Base-by-base conservation (phyloP, 1,284 basidiomycete species). In the Takashimella koratensis region DNA sequence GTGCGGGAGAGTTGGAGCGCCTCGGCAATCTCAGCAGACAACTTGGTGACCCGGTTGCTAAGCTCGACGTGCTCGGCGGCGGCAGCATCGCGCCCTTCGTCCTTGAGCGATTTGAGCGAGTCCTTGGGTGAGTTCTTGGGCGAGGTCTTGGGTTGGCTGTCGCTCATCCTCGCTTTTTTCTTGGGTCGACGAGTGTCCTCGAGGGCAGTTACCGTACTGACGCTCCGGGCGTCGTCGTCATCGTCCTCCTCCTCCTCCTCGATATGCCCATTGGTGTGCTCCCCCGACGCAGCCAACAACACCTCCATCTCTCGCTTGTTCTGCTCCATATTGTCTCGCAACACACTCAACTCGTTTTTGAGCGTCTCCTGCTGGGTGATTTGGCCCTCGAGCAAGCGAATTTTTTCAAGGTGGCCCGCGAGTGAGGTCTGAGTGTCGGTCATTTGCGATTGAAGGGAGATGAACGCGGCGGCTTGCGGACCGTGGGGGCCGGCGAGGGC, bases 381-480 rank as follows among this genome's bases (percentile, higher is more conserved):
- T 45, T 96, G 81, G 40, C 80, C 81, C 66, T 97, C 93, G 26
- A 98, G 80, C 13, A 84, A 81, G 43, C 86, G 84, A 56, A 96
- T 87, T 75, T 92, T 90, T 57, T 93, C 90, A 36, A 91, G 82
- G 65, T 97, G 90, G 13, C 77, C 79, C 1, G 86, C 82, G 16
- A 98, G 81, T 0, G 86, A 87, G 1, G 82, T 76, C 65, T 96
- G 93, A 0, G 94, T 96, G 50, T 93, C 88, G 46, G 83, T 83
- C 13, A 98, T 82, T 71, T 97, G 90, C 3, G 80, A 73, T 68
- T 96, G 92, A 3, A 98, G 82, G 21, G 78, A 74, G n/a, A 89
- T 79, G 24, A 81, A 74, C 3, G 76, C 71, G 13, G 69, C 71
- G 2, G 71, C 73, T 49, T 70, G 66, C 23, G 68, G 67, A 3